phyloP scores from a whole-genome alignment of 1,139 yeast genomes.

The Candida labiduridarum region DNA sequence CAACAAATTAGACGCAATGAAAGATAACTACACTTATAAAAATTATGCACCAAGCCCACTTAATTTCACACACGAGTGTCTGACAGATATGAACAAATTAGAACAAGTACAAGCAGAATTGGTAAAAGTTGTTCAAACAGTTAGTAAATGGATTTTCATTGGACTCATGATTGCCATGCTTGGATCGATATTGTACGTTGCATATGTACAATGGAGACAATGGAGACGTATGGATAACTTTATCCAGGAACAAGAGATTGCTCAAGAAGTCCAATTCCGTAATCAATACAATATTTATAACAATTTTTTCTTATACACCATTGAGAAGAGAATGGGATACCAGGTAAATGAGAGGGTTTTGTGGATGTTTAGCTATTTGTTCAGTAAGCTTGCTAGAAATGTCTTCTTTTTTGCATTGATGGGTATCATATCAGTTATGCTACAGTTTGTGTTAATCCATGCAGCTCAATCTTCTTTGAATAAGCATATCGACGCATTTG shows the following conservation, averaged over 20 bases:
- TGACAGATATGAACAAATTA: constrained; percentile 10
- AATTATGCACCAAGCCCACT: constrained; percentile 11
- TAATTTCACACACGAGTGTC: constrained; percentile 13
- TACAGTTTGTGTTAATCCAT: constrained; percentile 47
- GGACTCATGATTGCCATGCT: constrained; percentile 11
- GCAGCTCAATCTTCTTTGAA: constrained; percentile 7
- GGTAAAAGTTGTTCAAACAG: constrained; percentile 10
- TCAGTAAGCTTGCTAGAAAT: constrained; percentile 48
- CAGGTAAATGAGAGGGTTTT: constrained; percentile 11
- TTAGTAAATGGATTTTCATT: constrained; percentile 13
- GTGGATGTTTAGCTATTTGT: constrained; percentile 56
- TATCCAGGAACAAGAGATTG: constrained; percentile 9
- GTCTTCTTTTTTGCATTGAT: constrained; percentile 48
- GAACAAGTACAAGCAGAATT: constrained; percentile 12
- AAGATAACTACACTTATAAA: constrained; percentile 1
- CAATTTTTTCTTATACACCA: constrained; percentile 10
- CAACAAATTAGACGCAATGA: constrained; percentile 17
- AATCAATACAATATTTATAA: constrained; percentile 16
- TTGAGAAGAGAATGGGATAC: constrained; percentile 11
- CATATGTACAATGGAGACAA: constrained; percentile 11
- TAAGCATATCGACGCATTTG: constrained; percentile 3
- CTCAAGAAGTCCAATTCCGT: constrained; percentile 10
- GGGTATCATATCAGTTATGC: constrained; percentile 49
- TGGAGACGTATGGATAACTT: constrained; percentile 15
- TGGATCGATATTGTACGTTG: constrained; percentile 10